Conservation (phyloP, 2,329 filamentous ascomycete genomes). For the Alternaria sp. region DNA sequence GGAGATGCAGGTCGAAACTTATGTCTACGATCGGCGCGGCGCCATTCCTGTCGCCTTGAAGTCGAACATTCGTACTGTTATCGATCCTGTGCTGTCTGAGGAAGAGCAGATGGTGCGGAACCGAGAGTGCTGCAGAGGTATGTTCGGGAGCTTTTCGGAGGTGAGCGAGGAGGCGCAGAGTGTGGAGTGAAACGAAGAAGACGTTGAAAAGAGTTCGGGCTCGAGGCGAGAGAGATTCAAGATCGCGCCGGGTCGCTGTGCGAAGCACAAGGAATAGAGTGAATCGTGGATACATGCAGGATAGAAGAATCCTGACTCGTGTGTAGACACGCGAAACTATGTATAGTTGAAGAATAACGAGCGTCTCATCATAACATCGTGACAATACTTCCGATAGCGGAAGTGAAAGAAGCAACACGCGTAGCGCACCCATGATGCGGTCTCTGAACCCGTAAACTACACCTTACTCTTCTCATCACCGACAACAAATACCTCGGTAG, state of each 20-base stretch:
- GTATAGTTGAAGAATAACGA: background rate
- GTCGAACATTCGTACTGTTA: background rate
- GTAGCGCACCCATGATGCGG: background rate
- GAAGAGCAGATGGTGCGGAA: background rate
- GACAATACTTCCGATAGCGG: background rate
- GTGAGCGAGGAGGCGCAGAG: background rate
- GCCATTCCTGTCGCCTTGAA: background rate
- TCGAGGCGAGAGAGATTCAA: background rate
- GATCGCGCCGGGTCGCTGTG: background rate
- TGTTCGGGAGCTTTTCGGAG: background rate
- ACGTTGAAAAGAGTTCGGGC: background rate
- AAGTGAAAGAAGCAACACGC: background rate
- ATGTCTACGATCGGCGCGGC: background rate
- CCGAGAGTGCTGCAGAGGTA: background rate
- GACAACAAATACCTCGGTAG: constrained; percentile 21
- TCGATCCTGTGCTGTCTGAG: background rate
- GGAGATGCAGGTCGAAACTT: background rate
- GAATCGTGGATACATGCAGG: background rate
- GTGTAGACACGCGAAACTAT: background rate
- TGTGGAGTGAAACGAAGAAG: background rate
- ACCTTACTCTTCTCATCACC: constrained; percentile 28
- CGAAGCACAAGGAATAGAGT: background rate
- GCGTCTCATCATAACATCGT: background rate
- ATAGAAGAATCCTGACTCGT: background rate
- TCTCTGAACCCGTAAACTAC: background rate